Conservation (phyloP, 2,329 filamentous ascomycete species). For the Pseudohalonectria lignicola region DNA sequence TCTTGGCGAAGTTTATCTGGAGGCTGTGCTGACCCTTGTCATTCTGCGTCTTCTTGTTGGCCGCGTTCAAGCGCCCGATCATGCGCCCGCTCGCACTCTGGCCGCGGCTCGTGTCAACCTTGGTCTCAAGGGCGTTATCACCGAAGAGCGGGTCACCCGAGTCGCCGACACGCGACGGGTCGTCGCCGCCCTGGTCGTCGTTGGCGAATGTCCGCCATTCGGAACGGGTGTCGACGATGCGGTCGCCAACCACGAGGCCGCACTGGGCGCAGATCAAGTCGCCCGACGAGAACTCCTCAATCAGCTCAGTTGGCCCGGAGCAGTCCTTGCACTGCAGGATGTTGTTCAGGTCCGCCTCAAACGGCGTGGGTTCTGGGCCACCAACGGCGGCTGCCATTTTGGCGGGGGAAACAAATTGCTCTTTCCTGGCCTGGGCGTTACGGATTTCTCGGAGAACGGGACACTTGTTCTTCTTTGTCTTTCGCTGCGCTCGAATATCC, state of each 20-base stretch:
- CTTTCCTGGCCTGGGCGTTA: constrained; percentile 17
- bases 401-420: constrained; percentile 41
- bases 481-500: constrained; percentile 14
- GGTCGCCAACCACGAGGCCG: constrained; percentile 79
- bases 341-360: constrained; percentile 71
- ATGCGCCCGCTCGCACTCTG: constrained; percentile 10
- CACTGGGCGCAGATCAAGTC: constrained; percentile 91
- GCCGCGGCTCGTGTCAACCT: constrained; percentile 12
- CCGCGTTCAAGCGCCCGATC: constrained; percentile 13
- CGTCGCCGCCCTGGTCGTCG: constrained; percentile 91
- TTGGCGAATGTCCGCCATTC: constrained; percentile 99
- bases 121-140: constrained; percentile 61
- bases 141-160: constrained; percentile 82
- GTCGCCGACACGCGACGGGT: constrained; percentile 96
- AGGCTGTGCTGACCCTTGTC: constrained; percentile 24
- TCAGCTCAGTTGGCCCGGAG: constrained; percentile 82
- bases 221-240: constrained; percentile 88
- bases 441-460: constrained; percentile 8
- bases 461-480: constrained; percentile 10
- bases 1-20: constrained; percentile 72
- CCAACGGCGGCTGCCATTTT: constrained; percentile 4
- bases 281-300: constrained; percentile 84
- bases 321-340: constrained; percentile 84
- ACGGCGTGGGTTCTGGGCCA: constrained; percentile 1
- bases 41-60: constrained; percentile 16